These are phyloP conservation scores for Psophocarpus tetragonolobus DNA, from an alignment of 306 rosid species.

Conservation along the genomic window DNA sequence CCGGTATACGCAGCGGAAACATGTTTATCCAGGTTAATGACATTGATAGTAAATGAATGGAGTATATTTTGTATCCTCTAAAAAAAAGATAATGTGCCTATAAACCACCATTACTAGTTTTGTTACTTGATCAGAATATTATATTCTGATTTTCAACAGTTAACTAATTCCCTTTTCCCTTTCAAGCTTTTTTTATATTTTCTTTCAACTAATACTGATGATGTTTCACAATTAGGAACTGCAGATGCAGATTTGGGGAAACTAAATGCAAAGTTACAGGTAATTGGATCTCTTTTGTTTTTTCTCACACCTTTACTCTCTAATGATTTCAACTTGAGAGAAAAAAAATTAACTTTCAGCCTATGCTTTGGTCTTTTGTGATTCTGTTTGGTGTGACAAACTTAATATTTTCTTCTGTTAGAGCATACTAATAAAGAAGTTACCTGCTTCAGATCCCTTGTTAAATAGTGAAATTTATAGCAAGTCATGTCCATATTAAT, in stretches of 20 bases:
- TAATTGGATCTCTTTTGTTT: slow-evolving; percentile 40
- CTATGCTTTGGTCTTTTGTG: slow-evolving; percentile 4
- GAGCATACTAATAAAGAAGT: neutral
- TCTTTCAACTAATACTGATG: slow-evolving; percentile 37
- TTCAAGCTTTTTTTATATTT: slow-evolving; percentile 11
- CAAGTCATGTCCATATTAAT: slow-evolving; percentile 5
- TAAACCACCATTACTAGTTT: no score
- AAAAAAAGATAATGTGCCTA: no score
- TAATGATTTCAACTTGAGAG: neutral
- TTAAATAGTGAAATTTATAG: slow-evolving; percentile 1
- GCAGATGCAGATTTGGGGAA: slow-evolving; percentile 62
- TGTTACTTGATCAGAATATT: no score
- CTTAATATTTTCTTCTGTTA: slow-evolving; percentile 13
- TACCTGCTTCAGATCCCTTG: neutral
- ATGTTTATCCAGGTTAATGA: no score
- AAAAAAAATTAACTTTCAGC: neutral
- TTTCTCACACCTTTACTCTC: neutral
- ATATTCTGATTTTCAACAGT: no score
- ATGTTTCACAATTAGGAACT: slow-evolving; percentile 50
- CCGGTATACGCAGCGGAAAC: no score
- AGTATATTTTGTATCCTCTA: no score
- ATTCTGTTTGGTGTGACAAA: neutral
- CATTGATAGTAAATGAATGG: no score
- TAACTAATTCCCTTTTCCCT: slow-evolving; percentile 14
- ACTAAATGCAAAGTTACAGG: slow-evolving; percentile 73